These are phyloP conservation scores for Gentiana dahurica DNA, from an alignment of 257 asterid genomes.

Conservation along the genomic window DNA sequence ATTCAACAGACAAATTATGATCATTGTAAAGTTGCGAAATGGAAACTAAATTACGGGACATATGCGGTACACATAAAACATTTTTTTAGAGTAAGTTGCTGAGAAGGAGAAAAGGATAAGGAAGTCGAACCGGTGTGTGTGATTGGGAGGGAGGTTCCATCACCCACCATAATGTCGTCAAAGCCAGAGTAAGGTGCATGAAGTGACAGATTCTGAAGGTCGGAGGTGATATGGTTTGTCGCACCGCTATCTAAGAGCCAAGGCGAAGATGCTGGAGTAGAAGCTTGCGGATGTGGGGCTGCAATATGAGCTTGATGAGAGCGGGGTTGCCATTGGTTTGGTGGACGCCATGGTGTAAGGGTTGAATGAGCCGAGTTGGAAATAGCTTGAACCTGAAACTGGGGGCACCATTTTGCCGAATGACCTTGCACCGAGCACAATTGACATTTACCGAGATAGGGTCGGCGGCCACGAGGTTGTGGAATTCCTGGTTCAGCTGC, in stretches of 20 bases:
- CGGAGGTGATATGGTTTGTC: background rate
- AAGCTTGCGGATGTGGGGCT: background rate
- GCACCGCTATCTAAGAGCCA: background rate
- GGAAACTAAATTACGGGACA: background rate
- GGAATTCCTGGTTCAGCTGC: background rate
- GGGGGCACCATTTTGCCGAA: background rate
- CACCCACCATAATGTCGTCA: background rate
- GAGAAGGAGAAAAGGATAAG: background rate
- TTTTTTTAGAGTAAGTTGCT: too few relatives aligned
- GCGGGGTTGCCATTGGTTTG: background rate
- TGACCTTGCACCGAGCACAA: background rate
- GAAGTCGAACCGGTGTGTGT: background rate
- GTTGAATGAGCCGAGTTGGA: background rate
- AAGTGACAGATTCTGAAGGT: background rate
- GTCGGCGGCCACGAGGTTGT: background rate
- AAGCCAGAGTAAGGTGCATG: background rate
- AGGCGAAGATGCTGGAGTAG: background rate
- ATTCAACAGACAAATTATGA: background rate
- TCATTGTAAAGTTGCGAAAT: background rate
- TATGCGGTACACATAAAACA: background rate
- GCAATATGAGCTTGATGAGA: background rate
- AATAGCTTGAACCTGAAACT: background rate
- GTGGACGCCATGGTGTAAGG: background rate
- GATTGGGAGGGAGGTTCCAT: background rate
- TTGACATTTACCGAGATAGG: background rate